A percentile compares a stretch with the other conserved stretches of the same genome.
Evolutionary conservation across 257 asterid species (phyloP).

Genomic region (Rauvolfia tetraphylla): DNA sequence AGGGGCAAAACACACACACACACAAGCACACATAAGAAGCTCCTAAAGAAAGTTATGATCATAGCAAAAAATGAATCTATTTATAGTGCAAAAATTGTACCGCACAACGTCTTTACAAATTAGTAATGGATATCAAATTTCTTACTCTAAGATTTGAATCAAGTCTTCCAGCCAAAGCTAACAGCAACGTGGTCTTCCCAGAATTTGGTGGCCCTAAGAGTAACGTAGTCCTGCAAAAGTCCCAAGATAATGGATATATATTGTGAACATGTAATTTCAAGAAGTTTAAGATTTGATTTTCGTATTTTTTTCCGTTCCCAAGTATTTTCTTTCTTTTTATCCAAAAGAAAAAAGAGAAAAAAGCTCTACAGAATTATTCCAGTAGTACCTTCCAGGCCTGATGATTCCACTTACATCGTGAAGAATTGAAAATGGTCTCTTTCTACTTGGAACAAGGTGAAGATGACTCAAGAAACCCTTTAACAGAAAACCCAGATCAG

Average conservation of each 20-base stretch:
- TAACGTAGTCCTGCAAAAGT: slow-evolving; percentile 54
- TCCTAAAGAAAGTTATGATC: too few relatives aligned
- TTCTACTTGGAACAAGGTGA: slow-evolving; percentile 57
- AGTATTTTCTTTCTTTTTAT: too few relatives aligned
- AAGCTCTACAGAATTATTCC: neutral
- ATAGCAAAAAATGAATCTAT: too few relatives aligned
- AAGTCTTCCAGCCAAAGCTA: slow-evolving; percentile 90
- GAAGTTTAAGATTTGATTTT: too few relatives aligned
- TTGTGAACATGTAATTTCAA: too few relatives aligned
- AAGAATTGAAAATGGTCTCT: slow-evolving; percentile 71
- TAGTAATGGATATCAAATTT: neutral
- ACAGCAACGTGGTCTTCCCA: slow-evolving; percentile 78
- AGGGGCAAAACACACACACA: too few relatives aligned
- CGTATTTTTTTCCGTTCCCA: too few relatives aligned
- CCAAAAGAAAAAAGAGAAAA: too few relatives aligned
- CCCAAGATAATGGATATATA: neutral
- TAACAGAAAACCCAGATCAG: neutral
- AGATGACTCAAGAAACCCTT: slow-evolving; percentile 63
- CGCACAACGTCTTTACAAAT: too few relatives aligned
- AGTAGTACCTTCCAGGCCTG: slow-evolving; percentile 70
- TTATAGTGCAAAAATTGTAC: too few relatives aligned
- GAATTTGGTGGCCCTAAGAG: slow-evolving; percentile 94
- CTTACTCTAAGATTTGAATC: slow-evolving; percentile 58
- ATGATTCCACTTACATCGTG: slow-evolving; percentile 72
- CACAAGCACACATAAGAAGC: too few relatives aligned